Percentiles rank a stretch among this genome's conserved stretches.
These are phyloP conservation scores for Metschnikowia baotianmanensis DNA, from an alignment of 805 yeast species.

Conservation along the genomic window DNA sequence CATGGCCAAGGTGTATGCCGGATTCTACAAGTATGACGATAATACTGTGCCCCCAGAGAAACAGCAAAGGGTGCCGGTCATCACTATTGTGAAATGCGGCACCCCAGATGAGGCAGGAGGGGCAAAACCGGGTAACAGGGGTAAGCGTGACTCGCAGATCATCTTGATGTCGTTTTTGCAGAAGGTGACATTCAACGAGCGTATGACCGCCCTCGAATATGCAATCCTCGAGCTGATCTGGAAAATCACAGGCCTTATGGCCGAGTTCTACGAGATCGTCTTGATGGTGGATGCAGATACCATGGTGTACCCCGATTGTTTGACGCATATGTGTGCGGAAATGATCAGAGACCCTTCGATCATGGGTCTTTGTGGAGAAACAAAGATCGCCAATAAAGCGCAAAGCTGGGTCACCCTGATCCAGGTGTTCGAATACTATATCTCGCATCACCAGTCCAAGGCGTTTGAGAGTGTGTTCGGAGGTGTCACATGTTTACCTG, in stretches of 20 bases:
- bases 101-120: conserved; percentile 72
- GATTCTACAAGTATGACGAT: conserved; percentile 85
- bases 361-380: conserved; percentile 95
- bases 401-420: conserved; percentile 89
- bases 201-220: conserved; percentile 89
- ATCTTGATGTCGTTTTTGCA: conserved; percentile 88
- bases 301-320: conserved; percentile 77
- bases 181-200: conserved; percentile 82
- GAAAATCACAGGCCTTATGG: conserved; percentile 81
- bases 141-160: conserved; percentile 93
- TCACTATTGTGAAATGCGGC: conserved; percentile 83
- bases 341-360: conserved; percentile 82
- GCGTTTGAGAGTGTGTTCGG: conserved; percentile 96
- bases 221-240: conserved; percentile 73
- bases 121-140: conserved; percentile 84
- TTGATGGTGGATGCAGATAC: conserved; percentile 97
- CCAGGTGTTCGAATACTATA: conserved; percentile 90
- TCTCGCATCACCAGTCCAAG: conserved; percentile 91
- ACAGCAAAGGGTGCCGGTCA: conserved; percentile 81
- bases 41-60: conserved; percentile 70
- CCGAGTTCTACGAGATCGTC: conserved; percentile 76
- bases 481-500: conserved; percentile 92
- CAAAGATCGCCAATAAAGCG: conserved; percentile 80
- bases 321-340: conserved; percentile 87
- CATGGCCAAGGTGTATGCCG: conserved; percentile 95